Base-by-base conservation (phyloP, 305 asterid species). In the Nicotiana rustica region DNA sequence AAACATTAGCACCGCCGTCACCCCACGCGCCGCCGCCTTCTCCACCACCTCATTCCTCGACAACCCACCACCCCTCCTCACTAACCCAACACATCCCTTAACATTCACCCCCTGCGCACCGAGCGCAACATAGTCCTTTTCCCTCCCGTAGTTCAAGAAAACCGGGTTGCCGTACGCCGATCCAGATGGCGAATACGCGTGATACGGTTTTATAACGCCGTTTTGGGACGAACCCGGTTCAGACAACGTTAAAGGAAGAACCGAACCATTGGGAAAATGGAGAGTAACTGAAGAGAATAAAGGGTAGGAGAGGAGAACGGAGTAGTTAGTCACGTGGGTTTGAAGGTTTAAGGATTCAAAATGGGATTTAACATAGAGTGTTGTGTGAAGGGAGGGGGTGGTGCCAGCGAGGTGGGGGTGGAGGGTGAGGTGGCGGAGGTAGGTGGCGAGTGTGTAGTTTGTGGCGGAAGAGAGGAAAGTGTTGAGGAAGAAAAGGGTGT, bases 391-490 rank as follows among this genome's bases (percentile, higher is more conserved):
- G 68, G 98, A 89, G 52, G 82, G 87, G 10, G 85, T 85, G 44
- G 99, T 93, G 25, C 98, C 98, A 81, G 98, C 97, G 77, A 96
- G 91, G 91, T 96, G 99, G 83, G 99, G 97, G 61, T 88, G 98
- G 87, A 87, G 92, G 82, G 99, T 96, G 85, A 96, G 98, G 71
- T 83, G 89, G 79, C 94, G 97, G 86, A 96, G 98, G 91, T 94
- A 91, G 86, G 88, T 78, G 81, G 98, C 90, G 83, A 96, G 49
- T 82, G 98, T 94, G 86, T 85, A 80, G 92, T 94, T 94, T 88
- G 85, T 89, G 82, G 93, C 92, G 68, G 93, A 21, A 78, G 96
- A 88, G 81, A 92, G 93, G 90, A 94, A 95, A 29, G 87, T 9
- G 69, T 65, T 12, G 59, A 86, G 86, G 87, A 85, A 89, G 84